Base-by-base conservation (phyloP, 257 asterid species). In the Mitragyna speciosa region DNA sequence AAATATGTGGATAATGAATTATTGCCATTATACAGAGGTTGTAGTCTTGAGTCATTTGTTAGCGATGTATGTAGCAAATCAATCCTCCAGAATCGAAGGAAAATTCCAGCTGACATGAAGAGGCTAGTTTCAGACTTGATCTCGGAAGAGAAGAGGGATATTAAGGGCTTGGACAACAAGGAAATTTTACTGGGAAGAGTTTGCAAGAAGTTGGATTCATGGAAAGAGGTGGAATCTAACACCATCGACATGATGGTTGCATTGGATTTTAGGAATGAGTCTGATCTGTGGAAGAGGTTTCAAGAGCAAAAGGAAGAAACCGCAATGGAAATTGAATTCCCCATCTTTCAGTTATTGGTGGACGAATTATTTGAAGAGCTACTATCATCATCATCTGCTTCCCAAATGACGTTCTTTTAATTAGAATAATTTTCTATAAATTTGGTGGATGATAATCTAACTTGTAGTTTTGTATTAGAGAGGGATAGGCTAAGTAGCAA, bases 211-310 rank as follows among this genome's bases (percentile, higher is more conserved):
- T 66, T 89, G 78, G 93, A 90, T 30, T 84, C 86, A 1, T 89
- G 91, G 92, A 87, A 78, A 80, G 89, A 84, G 49, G 89, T 81
- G 0, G 87, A 89, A 19, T 82, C 75, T 12, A 80, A 90, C 82
- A 88, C 92, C 5, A 87, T 92, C 26, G 94, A 92, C 68, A 85
- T 85, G 97, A 88, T 89, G 96, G 87, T 88, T 12, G 89, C 84
- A 14, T 81, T 85, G 71, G 97, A 93, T 84, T 82, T 91, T 51
- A 86, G 77, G 49, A 64, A 73, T 5, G 92, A 88, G 54, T 4
- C 22, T 3, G 88, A 81, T 28, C 80, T 73, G 33, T 90, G 97
- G 97, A 88, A 71, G 43, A 88, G 54, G 64, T 85, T 43, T 33
- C 28, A n/a, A 4, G 86, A 80, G 72, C 87, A 93, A 45, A 83